Evolutionary conservation across 805 yeast species (phyloP), one percentile per base, ranked within the genome.

Genomic region (Saccharomycopsis amapae): DNA sequence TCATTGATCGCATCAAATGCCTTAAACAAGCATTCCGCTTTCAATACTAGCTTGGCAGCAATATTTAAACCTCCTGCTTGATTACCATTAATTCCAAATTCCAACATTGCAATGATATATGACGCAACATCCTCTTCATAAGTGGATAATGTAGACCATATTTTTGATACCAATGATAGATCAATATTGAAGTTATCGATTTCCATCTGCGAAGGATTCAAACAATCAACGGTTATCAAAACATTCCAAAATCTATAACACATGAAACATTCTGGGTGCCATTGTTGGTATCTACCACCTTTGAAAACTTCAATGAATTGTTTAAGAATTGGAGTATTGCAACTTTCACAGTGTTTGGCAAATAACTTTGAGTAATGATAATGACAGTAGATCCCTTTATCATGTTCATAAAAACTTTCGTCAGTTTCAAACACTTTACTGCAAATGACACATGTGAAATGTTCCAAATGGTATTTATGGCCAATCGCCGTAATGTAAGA

Each of bases 211-310:
- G 64, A 61, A 19, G 70, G 64, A 32, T 69, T 89, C 23, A 82
- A 72, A 6, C 75, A 67, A 42, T 74, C 80, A 0, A 83, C 72
- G 1, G 82, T 73, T 19, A 93, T 69, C 47, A 80, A 75, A 18
- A 89, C 95, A 59, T 87, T 88, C 98, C 98, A 93, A 58, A 87
- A 89, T 62, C 89, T 89, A 67, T 85, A 89, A 40, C 93, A 94
- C 88, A 94, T 94, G 60, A 88, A 93, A 68, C 99, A 93, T 61
- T 94, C 97, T 1, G 97, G 97, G 64, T 93, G 99, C 99, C 99
- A 93, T 60, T 87, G 95, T 62, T 89, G 95, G 48, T 85, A 82
- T 55, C 81, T 75, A 19, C 96, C 96, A 42, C 96, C 96, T 55
- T 93, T 73, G 50, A 79, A 85, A 38, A 90, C 78, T 62, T 90